Conservation (phyloP, 2,329 filamentous ascomycete species). For the Aspergillus sp. region DNA sequence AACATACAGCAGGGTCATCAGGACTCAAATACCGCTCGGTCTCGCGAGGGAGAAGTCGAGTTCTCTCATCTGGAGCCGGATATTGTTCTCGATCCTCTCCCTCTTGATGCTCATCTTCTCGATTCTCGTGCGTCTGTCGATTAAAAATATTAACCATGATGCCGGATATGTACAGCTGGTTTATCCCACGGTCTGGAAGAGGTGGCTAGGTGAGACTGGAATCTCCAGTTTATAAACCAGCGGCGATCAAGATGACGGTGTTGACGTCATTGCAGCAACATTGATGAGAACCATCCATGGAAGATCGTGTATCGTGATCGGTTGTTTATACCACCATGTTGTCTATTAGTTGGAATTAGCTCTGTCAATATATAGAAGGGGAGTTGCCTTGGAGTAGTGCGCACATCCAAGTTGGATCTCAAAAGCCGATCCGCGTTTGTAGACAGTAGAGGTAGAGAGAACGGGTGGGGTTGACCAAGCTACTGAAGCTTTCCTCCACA, state of each 20-base stretch:
- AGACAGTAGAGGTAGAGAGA: background rate
- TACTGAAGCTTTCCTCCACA: background rate
- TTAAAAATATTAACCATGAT: conserved; percentile 57
- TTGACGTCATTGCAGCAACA: conserved; percentile 6
- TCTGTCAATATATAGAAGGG: no score
- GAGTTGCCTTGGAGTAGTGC: no score
- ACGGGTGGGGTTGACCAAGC: conserved; percentile 3
- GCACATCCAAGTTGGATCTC: no score
- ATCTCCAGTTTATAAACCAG: background rate
- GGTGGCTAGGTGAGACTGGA: background rate
- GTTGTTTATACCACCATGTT: background rate
- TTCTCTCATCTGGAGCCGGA: conserved; percentile 58
- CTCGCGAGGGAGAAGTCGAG: conserved; percentile 68
- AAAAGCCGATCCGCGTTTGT: no score
- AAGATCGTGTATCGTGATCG: background rate
- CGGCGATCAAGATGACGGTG: background rate
- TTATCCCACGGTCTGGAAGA: background rate
- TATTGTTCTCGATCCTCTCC: conserved; percentile 27
- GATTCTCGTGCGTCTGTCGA: conserved; percentile 33
- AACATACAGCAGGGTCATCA: conserved; percentile 74
- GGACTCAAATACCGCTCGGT: conserved; percentile 66
- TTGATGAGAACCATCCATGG: conserved; percentile 5
- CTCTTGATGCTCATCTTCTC: conserved; percentile 26
- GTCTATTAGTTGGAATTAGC: no score
- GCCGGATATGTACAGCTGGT: background rate